Evolutionary conservation across 805 yeast genomes (phyloP), one percentile per base, ranked within the genome.

Genomic region (Yarrowia keelungensis): DNA sequence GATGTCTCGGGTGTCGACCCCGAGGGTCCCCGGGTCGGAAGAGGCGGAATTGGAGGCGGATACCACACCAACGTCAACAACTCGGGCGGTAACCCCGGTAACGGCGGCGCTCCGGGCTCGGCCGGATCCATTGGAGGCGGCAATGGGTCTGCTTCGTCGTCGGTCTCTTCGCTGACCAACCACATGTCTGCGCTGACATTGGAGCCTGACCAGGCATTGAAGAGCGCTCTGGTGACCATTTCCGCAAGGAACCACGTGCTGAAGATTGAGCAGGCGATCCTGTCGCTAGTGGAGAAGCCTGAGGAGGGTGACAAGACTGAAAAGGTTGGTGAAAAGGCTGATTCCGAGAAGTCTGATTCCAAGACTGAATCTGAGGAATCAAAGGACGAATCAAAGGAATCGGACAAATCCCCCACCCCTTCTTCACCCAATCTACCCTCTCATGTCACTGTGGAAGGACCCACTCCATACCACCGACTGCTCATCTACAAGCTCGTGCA

Each of bases 401-500:
- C n/a, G 15, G 8, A 12, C 8, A 14, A 41, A 2, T 7, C 45
- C 19, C 45, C 45, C 8, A 15, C 45, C 5, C 8, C 14, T 12
- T 45, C 47, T 12, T 12, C 36, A 3, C 22, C 39, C 3, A 62
- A 46, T 15, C 47, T 12, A 11, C 47, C 68, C 5, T 14, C 36
- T 10, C 42, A 39, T 14, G 67, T 58, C 10, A 50, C 68, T 4
- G 69, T 54, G 5, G 67, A 66, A 32, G 69, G 69, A 1, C 51
- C 42, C 26, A 66, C 64, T 1, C 69, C 67, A 5, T 51, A 42
- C 67, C 68, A 42, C n/a, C 51, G 67, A 2, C 51, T 54, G 36
- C 42, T 66, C 41, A 66, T 66, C 67, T 54, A 51, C 67, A 66
- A 66, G 41, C 50, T 66, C 16, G 69, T 54, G 15, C 67, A 62